Evolutionary conservation across 257 asterid species (phyloP), one percentile per base, ranked within the genome.

Genomic region (Avicennia marina): DNA sequence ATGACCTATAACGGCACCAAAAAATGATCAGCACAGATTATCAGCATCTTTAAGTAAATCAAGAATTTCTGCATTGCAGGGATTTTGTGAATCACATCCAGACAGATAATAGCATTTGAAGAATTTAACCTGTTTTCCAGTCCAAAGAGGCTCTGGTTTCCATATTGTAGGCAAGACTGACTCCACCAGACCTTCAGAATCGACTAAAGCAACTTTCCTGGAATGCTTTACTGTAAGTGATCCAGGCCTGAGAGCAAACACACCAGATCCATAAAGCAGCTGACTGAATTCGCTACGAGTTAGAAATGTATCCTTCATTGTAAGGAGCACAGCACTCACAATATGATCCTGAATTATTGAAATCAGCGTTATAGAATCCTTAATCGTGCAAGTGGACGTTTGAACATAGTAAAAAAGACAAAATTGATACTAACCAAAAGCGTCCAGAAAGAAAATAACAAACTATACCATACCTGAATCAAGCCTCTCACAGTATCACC

Each of bases 141-240:
- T 93, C 98, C 98, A 93, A 67, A 89, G 95, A 63, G 95, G 98
- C 72, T 72, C 75, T 42, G 98, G 98, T 72, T 89, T 88, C 98
- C 90, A 89, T 33, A 89, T 67, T 54, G 97, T 61, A 40, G 98
- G 98, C 75, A 86, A 66, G 39, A 86, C 67, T 60, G 90, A 70
- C 63, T 65, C 74, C 72, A 82, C 73, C 58, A 63, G 12, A 61
- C 84, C 76, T 65, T 87, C 98, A 41, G 80, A 78, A 69, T 78
- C 85, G 47, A 79, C 66, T 11, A 75, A 16, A 31, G 94, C 81
- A 65, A 81, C 76, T 72, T 81, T 90, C 6, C 24, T 55, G 17
- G 82, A 64, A 47, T 60, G 60, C 41, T 70, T 75, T 55, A 72
- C 71, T 20, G 69, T 50, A 72, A 55, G 58, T 51, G 80, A 76